A percentile compares a stretch with the other conserved stretches of the same genome.
Evolutionary conservation across 78 protist species (phyloP).

Genomic region (Planoprotostelium fungivorum): DNA sequence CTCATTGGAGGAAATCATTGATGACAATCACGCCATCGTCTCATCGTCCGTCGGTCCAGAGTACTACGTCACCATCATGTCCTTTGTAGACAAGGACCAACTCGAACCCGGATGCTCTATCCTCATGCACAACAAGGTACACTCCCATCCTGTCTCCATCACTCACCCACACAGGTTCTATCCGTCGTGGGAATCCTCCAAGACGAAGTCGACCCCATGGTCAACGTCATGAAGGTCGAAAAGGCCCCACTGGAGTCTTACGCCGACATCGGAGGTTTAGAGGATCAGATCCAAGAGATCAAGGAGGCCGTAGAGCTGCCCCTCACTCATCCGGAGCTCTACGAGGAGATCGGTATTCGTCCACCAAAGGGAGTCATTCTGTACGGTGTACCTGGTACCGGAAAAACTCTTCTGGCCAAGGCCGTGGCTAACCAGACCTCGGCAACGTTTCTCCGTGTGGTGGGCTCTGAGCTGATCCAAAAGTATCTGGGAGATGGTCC

Average conservation of each 20-base stretch:
- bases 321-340: conserved; percentile 98
- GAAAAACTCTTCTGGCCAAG: conserved; percentile 99
- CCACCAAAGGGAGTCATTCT: conserved; percentile 99
- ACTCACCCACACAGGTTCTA: conserved; percentile 11
- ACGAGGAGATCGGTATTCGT: conserved; percentile 98
- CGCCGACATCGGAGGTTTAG: conserved; percentile 99
- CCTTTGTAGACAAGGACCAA: conserved; percentile 97
- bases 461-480: conserved; percentile 99
- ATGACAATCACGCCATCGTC: conserved; percentile 98
- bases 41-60: conserved; percentile 91
- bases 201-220: conserved; percentile 98
- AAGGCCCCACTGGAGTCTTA: conserved; percentile 98
- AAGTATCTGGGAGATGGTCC: conserved; percentile 99
- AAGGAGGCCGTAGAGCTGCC: conserved; percentile 99
- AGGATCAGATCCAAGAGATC: conserved; percentile 96
- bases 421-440: conserved; percentile 99
- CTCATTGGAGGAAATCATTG: conserved; percentile 97
- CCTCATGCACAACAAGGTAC: conserved; percentile 87
- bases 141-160: neutral
- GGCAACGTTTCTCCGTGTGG: conserved; percentile 98
- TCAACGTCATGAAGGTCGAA: conserved; percentile 98
- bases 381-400: conserved; percentile 99
- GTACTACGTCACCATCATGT: conserved; percentile 93
- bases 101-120: conserved; percentile 94
- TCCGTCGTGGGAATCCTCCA: conserved; percentile 94